Conservation (phyloP, 1,284 basidiomycete genomes). For the Malassezia arunalokei region DNA sequence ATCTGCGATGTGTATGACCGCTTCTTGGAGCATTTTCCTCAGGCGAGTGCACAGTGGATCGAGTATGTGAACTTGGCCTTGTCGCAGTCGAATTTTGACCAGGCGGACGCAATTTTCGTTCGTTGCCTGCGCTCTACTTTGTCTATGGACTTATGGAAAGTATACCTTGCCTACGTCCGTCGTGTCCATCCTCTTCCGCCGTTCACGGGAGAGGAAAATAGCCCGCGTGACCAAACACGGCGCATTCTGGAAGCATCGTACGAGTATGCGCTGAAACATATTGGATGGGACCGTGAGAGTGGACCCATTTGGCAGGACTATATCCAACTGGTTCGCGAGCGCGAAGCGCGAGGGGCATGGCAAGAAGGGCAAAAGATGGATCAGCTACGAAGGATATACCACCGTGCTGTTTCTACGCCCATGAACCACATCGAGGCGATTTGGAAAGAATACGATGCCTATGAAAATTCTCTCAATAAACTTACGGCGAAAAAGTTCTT, state of each 20-base stretch:
- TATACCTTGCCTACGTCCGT: conserved; percentile 48
- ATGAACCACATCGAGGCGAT: conserved; percentile 82
- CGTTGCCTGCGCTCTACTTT: conserved; percentile 68
- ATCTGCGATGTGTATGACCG: conserved; percentile 62
- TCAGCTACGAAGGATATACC: conserved; percentile 76
- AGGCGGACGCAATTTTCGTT: conserved; percentile 55
- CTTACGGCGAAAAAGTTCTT: conserved; percentile 93
- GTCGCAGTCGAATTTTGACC: conserved; percentile 56
- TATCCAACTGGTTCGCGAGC: conserved; percentile 69
- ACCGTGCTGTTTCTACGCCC: conserved; percentile 83
- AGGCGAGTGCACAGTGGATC: conserved; percentile 52
- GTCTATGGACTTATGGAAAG: conserved; percentile 73
- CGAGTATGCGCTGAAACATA: conserved; percentile 79
- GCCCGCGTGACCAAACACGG: conserved; percentile 54
- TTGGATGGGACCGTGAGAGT: conserved; percentile 59
- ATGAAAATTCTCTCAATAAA: conserved; percentile 80
- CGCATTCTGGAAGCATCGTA: conserved; percentile 73
- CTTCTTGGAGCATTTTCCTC: conserved; percentile 63
- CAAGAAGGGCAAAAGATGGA: conserved; percentile 94
- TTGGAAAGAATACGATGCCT: conserved; percentile 89
- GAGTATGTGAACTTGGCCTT: conserved; percentile 65
- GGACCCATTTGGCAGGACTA: conserved; percentile 56
- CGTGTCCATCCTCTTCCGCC: conserved; percentile 42
- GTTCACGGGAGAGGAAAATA: conserved; percentile 46
- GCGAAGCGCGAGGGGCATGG: conserved; percentile 56